These are phyloP conservation scores for Colletotrichum incanum DNA, from an alignment of 2,329 filamentous ascomycete genomes.

Conservation along the genomic window DNA sequence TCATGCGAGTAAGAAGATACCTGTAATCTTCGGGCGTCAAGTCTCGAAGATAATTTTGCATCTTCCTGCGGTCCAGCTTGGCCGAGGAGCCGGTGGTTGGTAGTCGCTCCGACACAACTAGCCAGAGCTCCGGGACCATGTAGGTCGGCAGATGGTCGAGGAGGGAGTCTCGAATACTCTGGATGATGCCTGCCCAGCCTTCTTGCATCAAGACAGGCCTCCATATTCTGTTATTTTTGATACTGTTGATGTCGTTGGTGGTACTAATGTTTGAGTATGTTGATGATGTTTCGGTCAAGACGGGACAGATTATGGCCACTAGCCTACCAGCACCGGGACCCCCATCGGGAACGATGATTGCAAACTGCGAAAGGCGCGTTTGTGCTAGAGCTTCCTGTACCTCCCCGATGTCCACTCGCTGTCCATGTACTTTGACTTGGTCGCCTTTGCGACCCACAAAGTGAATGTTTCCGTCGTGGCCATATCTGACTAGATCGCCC, in stretches of 20 bases:
- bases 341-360: no score
- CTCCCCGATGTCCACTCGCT: constrained; percentile 84
- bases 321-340: no score
- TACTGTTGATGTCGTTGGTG: no score
- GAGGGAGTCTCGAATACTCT: constrained; percentile 12
- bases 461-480: constrained; percentile 81
- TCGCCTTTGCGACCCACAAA: constrained; percentile 83
- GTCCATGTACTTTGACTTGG: constrained; percentile 86
- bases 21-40: constrained; percentile 7
- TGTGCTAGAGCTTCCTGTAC: constrained; percentile 60
- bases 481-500: constrained; percentile 85
- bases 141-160: constrained; percentile 56
- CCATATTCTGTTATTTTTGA: no score
- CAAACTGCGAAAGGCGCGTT: no score
- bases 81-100: constrained; percentile 62
- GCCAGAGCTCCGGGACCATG: constrained; percentile 64
- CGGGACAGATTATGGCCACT: no score
- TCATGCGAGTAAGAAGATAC: background rate
- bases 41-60: constrained; percentile 42
- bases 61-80: constrained; percentile 63
- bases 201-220: background rate
- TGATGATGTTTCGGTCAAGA: no score
- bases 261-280: no score
- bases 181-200: no score
- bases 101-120: constrained; percentile 60